Evolutionary conservation across 768 basidiomycete genomes (phyloP).

Genomic region (Clathrus columnatus): DNA sequence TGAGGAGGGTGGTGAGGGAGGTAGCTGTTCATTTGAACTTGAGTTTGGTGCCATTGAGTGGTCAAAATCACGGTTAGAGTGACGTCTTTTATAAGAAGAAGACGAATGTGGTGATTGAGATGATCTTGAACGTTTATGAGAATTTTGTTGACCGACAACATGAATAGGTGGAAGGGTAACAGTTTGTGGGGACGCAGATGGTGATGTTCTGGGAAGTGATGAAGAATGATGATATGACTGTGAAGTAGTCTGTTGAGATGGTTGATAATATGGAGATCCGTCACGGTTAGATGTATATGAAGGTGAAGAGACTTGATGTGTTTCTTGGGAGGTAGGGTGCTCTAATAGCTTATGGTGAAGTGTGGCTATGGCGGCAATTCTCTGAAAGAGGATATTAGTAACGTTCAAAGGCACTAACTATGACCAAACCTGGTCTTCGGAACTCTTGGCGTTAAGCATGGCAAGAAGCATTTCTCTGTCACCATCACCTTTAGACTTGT

Average conservation of each 20-base stretch:
- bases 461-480: slow-evolving; percentile 88
- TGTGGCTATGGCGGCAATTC: slow-evolving; percentile 60
- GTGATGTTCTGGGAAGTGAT: slow-evolving; percentile 10
- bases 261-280: not conserved
- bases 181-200: slow-evolving; percentile 4
- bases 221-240: slow-evolving; percentile 8
- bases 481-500: slow-evolving; percentile 77
- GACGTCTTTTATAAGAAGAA: slow-evolving; percentile 27
- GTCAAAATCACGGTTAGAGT: slow-evolving; percentile 9
- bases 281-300: slow-evolving; percentile 13
- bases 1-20: slow-evolving; percentile 61
- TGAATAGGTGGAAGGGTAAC: slow-evolving; percentile 3
- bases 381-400: slow-evolving; percentile 31
- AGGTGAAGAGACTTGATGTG: slow-evolving; percentile 26
- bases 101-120: slow-evolving; percentile 56
- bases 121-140: slow-evolving; percentile 50
- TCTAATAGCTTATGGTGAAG: slow-evolving; percentile 68
- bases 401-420: slow-evolving; percentile 9
- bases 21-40: slow-evolving; percentile 37
- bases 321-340: slow-evolving; percentile 31
- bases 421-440: slow-evolving; percentile 77
- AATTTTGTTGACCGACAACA: slow-evolving; percentile 3
- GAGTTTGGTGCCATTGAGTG: slow-evolving; percentile 20
- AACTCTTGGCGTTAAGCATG: slow-evolving; percentile 85
- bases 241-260: not conserved